Base-by-base conservation (phyloP, 345 rosid genomes). In the Citropsis articulata region DNA sequence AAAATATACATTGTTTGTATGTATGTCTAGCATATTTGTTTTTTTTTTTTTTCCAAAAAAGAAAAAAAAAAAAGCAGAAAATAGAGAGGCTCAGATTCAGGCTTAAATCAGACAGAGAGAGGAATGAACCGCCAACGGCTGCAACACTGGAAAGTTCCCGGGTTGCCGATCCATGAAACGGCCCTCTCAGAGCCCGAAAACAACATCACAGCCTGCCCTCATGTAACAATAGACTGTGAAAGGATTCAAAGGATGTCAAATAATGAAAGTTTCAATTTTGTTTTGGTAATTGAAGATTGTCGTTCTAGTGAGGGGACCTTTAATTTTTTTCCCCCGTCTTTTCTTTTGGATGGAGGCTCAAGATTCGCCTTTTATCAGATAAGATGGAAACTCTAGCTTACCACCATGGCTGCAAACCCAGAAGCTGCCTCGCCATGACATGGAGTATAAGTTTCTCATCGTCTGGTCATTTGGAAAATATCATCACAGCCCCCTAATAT, bases 361-460 rank as follows among this genome's bases (percentile, higher is more conserved):
- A 33, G 69, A 65, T 65, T 66, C 69, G 69, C 69, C 69, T 66
- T 66, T 66, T 66, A 66, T 66, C 69, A 35, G 69, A 66, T 24
- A 66, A 35, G 38, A 16, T 31, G 21, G n/a, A 66, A 35, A 66
- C 69, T 66, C 36, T 21, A 0, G 4, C 25, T 66, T 21, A 1
- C 9, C 25, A 66, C 10, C 48, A 66, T 66, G 69, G 69, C 69
- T 66, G 69, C 69, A 66, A 66, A n/a, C 62, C 27, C 62, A 24
- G 13, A 59, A 59, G 62, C 69, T 66, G 69, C 69, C 69, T 12
- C 16, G 48, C 69, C 69, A 66, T 35, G 4, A n/a, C 4, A 7
- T 16, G 35, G 48, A 38, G 40, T 18, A 35, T 19, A 1, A 1
- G 48, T 66, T 66, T 66, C 42, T 35, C 4, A 21, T 66, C 69